phyloP scores from a whole-genome alignment of 352 stramenopile species.

The Globisporangium ultimum region DNA sequence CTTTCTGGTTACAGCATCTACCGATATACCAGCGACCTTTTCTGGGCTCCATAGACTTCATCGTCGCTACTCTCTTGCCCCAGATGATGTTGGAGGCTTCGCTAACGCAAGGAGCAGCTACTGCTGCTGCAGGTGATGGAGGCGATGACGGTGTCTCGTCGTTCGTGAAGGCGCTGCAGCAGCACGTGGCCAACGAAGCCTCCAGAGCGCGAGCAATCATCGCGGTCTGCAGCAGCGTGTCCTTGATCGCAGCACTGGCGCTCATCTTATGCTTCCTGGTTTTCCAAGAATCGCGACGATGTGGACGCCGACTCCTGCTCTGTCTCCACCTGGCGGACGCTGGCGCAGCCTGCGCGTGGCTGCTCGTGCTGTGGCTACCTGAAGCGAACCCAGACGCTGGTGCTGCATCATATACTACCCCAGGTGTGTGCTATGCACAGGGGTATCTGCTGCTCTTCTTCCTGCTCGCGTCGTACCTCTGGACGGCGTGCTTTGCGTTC shows the following conservation, averaged over 20 bases:
- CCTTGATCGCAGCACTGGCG: slow-evolving; percentile 31
- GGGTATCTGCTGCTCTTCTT: slow-evolving; percentile 71
- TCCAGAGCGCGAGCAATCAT: slow-evolving; percentile 40
- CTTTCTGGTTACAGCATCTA: not conserved
- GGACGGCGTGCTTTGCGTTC: slow-evolving; percentile 76
- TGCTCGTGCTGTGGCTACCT: slow-evolving; percentile 45
- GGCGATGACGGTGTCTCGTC: not conserved
- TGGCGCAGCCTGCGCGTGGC: slow-evolving; percentile 43
- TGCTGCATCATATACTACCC: not conserved
- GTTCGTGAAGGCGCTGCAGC: slow-evolving; percentile 9
- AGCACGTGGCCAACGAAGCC: slow-evolving; percentile 20
- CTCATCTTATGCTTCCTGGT: slow-evolving; percentile 59
- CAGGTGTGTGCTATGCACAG: slow-evolving; percentile 18
- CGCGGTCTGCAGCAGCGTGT: slow-evolving; percentile 34
- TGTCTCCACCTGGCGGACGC: slow-evolving; percentile 62
- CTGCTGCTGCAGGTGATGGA: not conserved
- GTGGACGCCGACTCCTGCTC: slow-evolving; percentile 56
- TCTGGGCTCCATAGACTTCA: too few relatives aligned
- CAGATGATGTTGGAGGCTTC: too few relatives aligned
- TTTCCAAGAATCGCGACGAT: slow-evolving; percentile 65
- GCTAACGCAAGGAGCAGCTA: not conserved
- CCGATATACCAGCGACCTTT: too few relatives aligned
- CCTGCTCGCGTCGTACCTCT: slow-evolving; percentile 58
- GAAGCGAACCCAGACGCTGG: not conserved
- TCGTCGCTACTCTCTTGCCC: not conserved